A percentile compares a stretch with the other conserved stretches of the same genome.
phyloP scores from a whole-genome alignment of 2,329 filamentous ascomycete genomes.

The Fusarium hainanense region DNA sequence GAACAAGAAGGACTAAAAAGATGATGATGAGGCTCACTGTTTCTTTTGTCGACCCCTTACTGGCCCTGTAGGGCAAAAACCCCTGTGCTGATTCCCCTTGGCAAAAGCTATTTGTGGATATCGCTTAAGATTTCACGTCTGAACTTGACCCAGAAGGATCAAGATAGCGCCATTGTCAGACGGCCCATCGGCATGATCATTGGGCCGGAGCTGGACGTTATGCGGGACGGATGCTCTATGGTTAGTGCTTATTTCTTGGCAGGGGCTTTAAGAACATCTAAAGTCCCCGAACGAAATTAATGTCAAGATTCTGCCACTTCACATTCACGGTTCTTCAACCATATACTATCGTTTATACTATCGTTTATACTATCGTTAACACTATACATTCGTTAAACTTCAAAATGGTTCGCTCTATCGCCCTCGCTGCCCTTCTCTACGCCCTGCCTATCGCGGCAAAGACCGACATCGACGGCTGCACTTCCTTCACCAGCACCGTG shows the following conservation, averaged over 20 bases:
- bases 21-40: background rate
- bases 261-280: background rate
- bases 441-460: background rate
- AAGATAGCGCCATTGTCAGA: background rate
- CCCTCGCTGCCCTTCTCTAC: background rate
- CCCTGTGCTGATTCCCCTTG: background rate
- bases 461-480: background rate
- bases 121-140: background rate
- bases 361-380: background rate
- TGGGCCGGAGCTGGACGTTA: background rate
- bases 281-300: background rate
- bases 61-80: background rate
- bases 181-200: background rate
- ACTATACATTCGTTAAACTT: background rate
- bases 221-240: background rate
- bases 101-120: background rate
- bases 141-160: background rate
- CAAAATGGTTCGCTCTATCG: constrained; percentile 2
- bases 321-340: background rate
- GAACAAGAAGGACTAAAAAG: too few species aligned
- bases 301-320: background rate
- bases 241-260: background rate
- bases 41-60: background rate
- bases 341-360: background rate
- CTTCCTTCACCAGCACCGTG: constrained; percentile 7